These are phyloP conservation scores for Lichtheimia hyalospora DNA, from an alignment of 371 early-diverging fungal genomes.

Conservation along the genomic window DNA sequence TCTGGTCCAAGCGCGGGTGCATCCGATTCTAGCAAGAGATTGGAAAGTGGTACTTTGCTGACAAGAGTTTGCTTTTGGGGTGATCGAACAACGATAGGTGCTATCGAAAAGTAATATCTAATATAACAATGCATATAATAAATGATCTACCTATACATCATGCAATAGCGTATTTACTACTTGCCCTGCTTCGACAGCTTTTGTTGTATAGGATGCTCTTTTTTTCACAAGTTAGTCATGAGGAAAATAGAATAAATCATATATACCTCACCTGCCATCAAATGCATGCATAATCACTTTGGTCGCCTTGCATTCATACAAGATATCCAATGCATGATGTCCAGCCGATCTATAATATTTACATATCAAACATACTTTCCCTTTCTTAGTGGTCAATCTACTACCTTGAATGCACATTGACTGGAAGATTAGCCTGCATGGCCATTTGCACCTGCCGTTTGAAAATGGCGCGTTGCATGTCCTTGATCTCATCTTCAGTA, in stretches of 20 bases:
- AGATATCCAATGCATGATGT: constrained; percentile 60
- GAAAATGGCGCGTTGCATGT: constrained; percentile 58
- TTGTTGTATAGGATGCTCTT: constrained; percentile 44
- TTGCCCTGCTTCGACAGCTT: constrained; percentile 44
- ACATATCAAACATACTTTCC: background rate
- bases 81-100: constrained; percentile 56
- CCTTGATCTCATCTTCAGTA: constrained; percentile 43
- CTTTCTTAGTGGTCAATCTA: background rate
- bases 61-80: constrained; percentile 52
- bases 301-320: constrained; percentile 52
- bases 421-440: constrained; percentile 46
- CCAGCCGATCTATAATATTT: constrained; percentile 58
- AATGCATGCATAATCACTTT: constrained; percentile 68
- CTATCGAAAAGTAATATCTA: constrained; percentile 56
- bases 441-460: constrained; percentile 54
- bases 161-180: background rate
- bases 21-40: constrained; percentile 69
- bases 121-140: too few species aligned
- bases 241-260: background rate
- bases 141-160: too few species aligned
- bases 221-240: background rate
- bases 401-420: constrained; percentile 70
- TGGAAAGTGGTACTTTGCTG: constrained; percentile 47
- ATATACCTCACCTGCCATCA: constrained; percentile 54
- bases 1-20: constrained; percentile 67